Conservation (phyloP, 768 basidiomycete genomes). For the Suillus occidentalis region DNA sequence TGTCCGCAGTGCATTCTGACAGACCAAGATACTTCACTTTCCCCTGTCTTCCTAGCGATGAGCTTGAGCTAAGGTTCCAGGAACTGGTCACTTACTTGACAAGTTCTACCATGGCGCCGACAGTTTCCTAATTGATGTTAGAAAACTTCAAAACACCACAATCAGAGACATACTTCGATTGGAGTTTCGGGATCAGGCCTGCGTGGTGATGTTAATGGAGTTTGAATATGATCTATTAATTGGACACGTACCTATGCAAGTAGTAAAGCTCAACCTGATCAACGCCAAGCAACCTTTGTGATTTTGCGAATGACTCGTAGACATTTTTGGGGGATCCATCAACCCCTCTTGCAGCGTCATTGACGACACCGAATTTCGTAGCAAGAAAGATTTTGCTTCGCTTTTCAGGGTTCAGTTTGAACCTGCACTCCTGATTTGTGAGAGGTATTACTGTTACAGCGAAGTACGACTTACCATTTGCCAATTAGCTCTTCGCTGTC, state of each 20-base stretch:
- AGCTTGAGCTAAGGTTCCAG: conserved; percentile 11
- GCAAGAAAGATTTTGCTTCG: conserved; percentile 56
- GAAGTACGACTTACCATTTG: conserved; percentile 33
- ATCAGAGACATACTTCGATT: conserved; percentile 41
- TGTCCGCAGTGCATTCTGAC: conserved; percentile 47
- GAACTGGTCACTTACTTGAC: conserved; percentile 40
- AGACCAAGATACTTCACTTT: conserved; percentile 51
- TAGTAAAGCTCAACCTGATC: conserved; percentile 48
- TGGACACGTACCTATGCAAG: conserved; percentile 34
- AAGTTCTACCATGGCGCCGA: conserved; percentile 50
- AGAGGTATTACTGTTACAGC: not conserved
- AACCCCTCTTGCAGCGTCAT: conserved; percentile 18
- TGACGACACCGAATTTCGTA: conserved; percentile 51
- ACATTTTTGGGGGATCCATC: conserved; percentile 44
- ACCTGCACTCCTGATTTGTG: conserved; percentile 28
- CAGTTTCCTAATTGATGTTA: conserved; percentile 31
- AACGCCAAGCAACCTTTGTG: conserved; percentile 43
- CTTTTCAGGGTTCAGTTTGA: conserved; percentile 44
- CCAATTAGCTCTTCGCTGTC: conserved; percentile 47
- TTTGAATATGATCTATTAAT: no score
- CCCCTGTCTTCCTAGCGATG: conserved; percentile 40
- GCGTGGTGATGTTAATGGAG: not conserved
- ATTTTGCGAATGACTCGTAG: conserved; percentile 36
- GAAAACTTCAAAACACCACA: not conserved
- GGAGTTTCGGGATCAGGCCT: conserved; percentile 44